Evolutionary conservation across 306 rosid genomes (phyloP).

Genomic region (Prunus padus): DNA sequence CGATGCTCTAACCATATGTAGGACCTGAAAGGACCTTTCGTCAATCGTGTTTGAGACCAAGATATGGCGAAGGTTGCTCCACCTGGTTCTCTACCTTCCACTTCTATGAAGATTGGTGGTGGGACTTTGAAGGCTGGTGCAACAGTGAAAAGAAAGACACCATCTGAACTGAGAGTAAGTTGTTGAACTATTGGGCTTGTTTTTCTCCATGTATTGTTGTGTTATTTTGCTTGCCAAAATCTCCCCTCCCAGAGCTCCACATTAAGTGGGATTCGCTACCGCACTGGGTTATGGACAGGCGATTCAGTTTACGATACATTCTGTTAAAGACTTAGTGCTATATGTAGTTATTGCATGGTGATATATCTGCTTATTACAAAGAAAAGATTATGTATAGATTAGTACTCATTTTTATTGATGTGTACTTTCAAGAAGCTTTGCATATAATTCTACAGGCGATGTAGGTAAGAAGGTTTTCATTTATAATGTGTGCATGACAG

Average conservation of each 20-base stretch:
- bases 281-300: neutral
- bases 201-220: neutral
- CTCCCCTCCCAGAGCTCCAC: neutral
- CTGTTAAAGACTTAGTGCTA: neutral
- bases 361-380: neutral
- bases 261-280: neutral
- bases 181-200: neutral
- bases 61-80: conserved; percentile 65
- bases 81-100: conserved; percentile 48
- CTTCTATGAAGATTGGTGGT: conserved; percentile 45
- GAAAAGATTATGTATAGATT: neutral
- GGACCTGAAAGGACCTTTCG: conserved; percentile 5
- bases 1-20: neutral
- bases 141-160: conserved; percentile 68
- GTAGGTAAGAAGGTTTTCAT: neutral
- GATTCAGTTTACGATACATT: neutral
- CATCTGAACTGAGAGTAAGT: conserved; percentile 66
- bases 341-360: neutral
- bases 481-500: conserved; percentile 25
- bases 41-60: neutral
- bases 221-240: neutral
- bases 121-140: conserved; percentile 44
- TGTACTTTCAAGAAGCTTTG: neutral
- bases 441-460: neutral
- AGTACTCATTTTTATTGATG: neutral